Evolutionary conservation across 306 rosid genomes (phyloP).

Genomic region (Pterocarpus macrocarpus): DNA sequence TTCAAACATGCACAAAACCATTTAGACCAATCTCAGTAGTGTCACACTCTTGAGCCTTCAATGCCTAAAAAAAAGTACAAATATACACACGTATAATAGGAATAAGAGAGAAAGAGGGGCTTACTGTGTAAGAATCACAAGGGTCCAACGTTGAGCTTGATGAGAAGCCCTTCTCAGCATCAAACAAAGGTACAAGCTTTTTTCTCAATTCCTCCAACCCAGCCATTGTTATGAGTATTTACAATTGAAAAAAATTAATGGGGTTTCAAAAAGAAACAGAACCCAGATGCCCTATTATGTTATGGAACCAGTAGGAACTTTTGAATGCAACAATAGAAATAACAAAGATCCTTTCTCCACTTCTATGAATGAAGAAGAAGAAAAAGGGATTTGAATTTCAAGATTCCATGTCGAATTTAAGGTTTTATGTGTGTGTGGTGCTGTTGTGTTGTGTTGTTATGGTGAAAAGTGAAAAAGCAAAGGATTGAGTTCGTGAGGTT

Average conservation of each 20-base stretch:
- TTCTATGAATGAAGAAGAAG: background rate
- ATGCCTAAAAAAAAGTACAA: background rate
- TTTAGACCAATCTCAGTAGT: conserved; percentile 3
- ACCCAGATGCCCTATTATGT: background rate
- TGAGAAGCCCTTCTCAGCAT: conserved; percentile 75
- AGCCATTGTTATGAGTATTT: conserved; percentile 61
- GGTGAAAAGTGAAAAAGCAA: background rate
- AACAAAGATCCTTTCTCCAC: background rate
- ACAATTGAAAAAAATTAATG: conserved; percentile 14
- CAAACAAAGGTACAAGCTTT: conserved; percentile 80
- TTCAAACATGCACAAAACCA: background rate
- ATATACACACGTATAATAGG: background rate
- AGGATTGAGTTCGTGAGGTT: conserved; percentile 12
- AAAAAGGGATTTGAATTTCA: background rate
- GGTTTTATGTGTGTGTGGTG: background rate
- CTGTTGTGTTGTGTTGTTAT: background rate
- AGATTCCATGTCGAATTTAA: background rate
- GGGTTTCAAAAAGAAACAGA: background rate
- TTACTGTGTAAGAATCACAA: conserved; percentile 85
- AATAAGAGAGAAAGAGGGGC: conserved; percentile 13
- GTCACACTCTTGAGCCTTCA: background rate
- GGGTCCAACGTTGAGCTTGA: conserved; percentile 74
- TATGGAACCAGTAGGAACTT: background rate
- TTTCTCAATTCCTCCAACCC: conserved; percentile 89
- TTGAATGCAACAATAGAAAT: background rate